phyloP scores from a whole-genome alignment of 1,284 basidiomycete genomes.

The Ustilago trichophora region DNA sequence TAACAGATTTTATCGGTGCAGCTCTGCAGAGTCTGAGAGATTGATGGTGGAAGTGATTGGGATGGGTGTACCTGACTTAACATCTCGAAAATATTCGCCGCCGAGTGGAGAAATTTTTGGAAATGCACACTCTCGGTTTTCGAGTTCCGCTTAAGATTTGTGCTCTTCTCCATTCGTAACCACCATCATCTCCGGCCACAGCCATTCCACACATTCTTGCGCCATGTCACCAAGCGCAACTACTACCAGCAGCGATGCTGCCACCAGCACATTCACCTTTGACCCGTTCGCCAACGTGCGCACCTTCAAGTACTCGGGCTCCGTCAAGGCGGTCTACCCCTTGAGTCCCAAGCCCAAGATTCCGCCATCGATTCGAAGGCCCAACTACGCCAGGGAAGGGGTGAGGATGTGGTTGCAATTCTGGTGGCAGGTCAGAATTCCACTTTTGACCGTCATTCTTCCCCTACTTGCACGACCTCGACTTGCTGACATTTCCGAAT shows the following conservation, averaged over 20 bases:
- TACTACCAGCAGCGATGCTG: constrained; percentile 1
- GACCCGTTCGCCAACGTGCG: constrained; percentile 57
- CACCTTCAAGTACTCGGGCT: constrained; percentile 58
- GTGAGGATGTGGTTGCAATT: constrained; percentile 52
- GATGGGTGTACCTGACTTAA: too few species aligned
- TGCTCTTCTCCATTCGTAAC: too few species aligned
- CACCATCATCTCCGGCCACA: neutral
- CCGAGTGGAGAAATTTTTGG: neutral
- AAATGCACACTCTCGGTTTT: constrained; percentile 2
- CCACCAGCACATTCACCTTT: constrained; percentile 29
- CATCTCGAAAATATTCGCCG: too few species aligned
- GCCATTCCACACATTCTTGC: too few species aligned
- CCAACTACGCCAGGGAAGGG: constrained; percentile 65
- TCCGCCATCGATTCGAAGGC: constrained; percentile 57
- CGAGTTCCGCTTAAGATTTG: neutral
- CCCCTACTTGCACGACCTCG: constrained; percentile 3
- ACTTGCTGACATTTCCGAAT: constrained; percentile 22
- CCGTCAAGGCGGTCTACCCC: constrained; percentile 59
- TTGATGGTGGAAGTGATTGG: too few species aligned
- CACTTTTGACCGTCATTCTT: constrained; percentile 34
- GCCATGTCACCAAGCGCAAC: constrained; percentile 33
- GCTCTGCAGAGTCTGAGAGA: too few species aligned
- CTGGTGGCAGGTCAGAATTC: constrained; percentile 56
- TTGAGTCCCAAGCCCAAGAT: constrained; percentile 59
- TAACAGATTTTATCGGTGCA: too few species aligned